Evolutionary conservation across 345 rosid genomes (phyloP).

Genomic region (Citrus australasica): DNA sequence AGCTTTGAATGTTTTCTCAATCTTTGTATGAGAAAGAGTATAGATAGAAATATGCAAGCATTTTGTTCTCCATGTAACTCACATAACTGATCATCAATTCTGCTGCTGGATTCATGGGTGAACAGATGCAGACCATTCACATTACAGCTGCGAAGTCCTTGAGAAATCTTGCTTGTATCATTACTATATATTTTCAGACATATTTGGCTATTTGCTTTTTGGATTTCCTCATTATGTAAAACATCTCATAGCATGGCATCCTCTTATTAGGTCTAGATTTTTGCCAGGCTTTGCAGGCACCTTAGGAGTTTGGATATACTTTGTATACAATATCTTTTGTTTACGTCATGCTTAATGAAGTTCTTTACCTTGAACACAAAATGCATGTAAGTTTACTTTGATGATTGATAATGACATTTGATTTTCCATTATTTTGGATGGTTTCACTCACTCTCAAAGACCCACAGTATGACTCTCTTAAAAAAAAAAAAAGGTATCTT

Average conservation of each 20-base stretch:
- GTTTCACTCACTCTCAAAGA: not conserved
- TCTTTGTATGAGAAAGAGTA: not conserved
- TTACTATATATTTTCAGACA: not conserved
- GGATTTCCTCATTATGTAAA: constrained; percentile 2
- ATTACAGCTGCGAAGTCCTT: not conserved
- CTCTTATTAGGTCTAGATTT: not conserved
- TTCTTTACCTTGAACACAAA: not conserved
- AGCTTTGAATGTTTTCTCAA: not conserved
- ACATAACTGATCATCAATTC: not conserved
- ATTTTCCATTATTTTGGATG: not conserved
- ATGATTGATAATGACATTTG: not conserved
- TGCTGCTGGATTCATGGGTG: not conserved
- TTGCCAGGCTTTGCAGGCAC: not conserved
- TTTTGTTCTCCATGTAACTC: not conserved
- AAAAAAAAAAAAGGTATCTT: not conserved
- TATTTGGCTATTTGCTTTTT: not conserved
- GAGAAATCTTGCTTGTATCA: not conserved
- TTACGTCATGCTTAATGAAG: not conserved
- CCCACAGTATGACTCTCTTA: not conserved
- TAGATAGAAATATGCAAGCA: not conserved
- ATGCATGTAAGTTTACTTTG: not conserved
- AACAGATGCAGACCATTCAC: not conserved
- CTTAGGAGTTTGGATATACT: not conserved
- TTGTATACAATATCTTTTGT: not conserved
- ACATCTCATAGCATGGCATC: not conserved